Evolutionary conservation across 2,329 filamentous ascomycete genomes (phyloP), one percentile per base, ranked within the genome.

Genomic region (Cytospora piceae): DNA sequence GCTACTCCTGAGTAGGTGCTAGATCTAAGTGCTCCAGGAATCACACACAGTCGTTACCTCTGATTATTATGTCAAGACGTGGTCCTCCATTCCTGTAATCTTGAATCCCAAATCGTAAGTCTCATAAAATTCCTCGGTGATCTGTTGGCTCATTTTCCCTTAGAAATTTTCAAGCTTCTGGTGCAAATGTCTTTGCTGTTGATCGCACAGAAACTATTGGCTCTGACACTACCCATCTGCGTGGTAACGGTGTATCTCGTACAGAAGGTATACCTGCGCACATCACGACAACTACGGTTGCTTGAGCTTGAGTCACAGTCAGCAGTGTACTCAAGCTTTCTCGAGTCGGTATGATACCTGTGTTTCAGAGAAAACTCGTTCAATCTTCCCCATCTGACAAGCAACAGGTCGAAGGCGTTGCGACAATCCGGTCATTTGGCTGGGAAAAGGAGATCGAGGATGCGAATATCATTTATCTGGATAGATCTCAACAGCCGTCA

Each of bases 271-370:
- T 86, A 85, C 65, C 76, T 87, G 0, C 77, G 80, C 3, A 86
- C 85, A 0, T 86, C 84, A 0, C 79, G 84, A 0, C 85, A 87
- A 69, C 74, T 88, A 2, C 81, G 84, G 51, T 78, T 83, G 15
- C 71, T 87, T 32, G 85, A 87, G 56, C 76, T 87, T 0, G 83
- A 87, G 68, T 79, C 83, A 0, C 81, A 81, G 55, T 78, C 84
- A 0, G 80, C 79, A 0, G 74, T 87, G 0, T 82, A 72, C 46
- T 75, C 75, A 0, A 75, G 70, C 56, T 76, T 81, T 22, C 61
- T 81, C 4, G 79, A 82, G 68, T 76, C 79, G 39, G 39, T 42
- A 42, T 42, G 1, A 73, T 75, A 34, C 20, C 31, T 56, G 53
- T 4, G 22, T 8, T 6, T 14, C 12, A 32, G n/a, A 14, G 15